These are phyloP conservation scores for Cruciata laevipes DNA, from an alignment of 257 asterid genomes.

Conservation along the genomic window DNA sequence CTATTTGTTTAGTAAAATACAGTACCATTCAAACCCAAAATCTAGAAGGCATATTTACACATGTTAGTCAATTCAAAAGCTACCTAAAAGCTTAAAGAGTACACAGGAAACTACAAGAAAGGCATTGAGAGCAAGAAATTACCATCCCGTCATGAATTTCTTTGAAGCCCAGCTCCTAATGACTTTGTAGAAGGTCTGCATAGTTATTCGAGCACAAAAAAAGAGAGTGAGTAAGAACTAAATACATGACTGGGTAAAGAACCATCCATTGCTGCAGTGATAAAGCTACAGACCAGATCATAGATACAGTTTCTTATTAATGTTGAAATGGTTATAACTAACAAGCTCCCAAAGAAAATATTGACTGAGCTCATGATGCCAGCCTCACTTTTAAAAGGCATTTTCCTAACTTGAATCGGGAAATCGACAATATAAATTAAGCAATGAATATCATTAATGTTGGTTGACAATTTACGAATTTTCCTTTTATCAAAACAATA, in stretches of 20 bases:
- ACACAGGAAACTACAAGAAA: not conserved
- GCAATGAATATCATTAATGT: not conserved
- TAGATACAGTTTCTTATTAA: not conserved
- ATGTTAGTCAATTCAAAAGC: not conserved
- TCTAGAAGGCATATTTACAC: not conserved
- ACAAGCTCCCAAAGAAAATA: not conserved
- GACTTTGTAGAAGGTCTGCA: conserved; percentile 86
- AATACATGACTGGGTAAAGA: not conserved
- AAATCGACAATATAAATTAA: not conserved
- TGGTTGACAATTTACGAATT: not conserved
- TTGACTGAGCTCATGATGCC: not conserved
- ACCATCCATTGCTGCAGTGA: not conserved
- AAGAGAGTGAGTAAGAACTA: conserved; percentile 11
- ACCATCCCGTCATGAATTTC: conserved; percentile 99
- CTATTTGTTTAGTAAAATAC: not conserved
- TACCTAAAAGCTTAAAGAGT: not conserved
- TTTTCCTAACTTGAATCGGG: not conserved
- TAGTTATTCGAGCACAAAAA: conserved; percentile 20
- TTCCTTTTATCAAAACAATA: not conserved
- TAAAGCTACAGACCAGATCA: not conserved
- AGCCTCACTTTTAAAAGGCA: no score
- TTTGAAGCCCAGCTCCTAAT: conserved; percentile 97
- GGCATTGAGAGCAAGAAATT: not conserved
- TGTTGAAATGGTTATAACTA: not conserved
- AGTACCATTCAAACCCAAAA: not conserved